phyloP scores from a whole-genome alignment of 192 early-diverging fungal species.

The Geosiphon pyriformis region DNA sequence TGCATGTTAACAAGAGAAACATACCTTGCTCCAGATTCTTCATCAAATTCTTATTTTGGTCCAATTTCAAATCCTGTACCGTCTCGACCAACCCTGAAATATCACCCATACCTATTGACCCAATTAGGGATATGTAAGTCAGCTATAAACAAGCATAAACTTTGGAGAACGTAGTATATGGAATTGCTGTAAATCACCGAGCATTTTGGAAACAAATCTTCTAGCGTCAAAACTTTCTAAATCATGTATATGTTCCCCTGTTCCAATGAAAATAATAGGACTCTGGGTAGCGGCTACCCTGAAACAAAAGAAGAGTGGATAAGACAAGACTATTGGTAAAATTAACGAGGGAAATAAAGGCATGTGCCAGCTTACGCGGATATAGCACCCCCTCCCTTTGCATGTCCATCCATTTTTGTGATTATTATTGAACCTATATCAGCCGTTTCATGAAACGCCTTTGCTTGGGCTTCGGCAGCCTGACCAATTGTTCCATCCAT shows the following conservation, averaged over 20 bases:
- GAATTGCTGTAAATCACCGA: slow-evolving; percentile 36
- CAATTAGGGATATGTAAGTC: not conserved
- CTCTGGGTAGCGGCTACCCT: slow-evolving; percentile 88
- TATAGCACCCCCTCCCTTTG: slow-evolving; percentile 97
- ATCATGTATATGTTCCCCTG: slow-evolving; percentile 96
- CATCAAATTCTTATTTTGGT: slow-evolving; percentile 82
- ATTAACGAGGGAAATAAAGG: not conserved
- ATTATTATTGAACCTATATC: slow-evolving; percentile 94
- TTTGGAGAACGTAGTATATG: not conserved
- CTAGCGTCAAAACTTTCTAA: slow-evolving; percentile 84
- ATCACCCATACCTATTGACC: slow-evolving; percentile 78
- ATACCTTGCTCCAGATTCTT: slow-evolving; percentile 79
- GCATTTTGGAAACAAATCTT: slow-evolving; percentile 89
- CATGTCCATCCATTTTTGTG: slow-evolving; percentile 98
- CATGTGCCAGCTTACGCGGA: slow-evolving; percentile 58
- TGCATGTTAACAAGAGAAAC: not conserved
- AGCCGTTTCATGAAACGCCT: slow-evolving; percentile 87
- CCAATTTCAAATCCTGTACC: slow-evolving; percentile 82
- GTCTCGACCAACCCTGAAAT: slow-evolving; percentile 80
- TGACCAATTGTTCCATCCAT: slow-evolving; percentile 99
- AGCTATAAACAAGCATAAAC: slow-evolving; percentile 6
- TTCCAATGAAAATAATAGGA: slow-evolving; percentile 95
- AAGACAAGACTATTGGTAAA: not conserved
- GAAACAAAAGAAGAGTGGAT: slow-evolving; percentile 1
- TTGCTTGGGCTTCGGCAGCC: slow-evolving; percentile 89